Base-by-base conservation (phyloP, 352 stramenopile genomes). In the Phytophthora vignae region DNA sequence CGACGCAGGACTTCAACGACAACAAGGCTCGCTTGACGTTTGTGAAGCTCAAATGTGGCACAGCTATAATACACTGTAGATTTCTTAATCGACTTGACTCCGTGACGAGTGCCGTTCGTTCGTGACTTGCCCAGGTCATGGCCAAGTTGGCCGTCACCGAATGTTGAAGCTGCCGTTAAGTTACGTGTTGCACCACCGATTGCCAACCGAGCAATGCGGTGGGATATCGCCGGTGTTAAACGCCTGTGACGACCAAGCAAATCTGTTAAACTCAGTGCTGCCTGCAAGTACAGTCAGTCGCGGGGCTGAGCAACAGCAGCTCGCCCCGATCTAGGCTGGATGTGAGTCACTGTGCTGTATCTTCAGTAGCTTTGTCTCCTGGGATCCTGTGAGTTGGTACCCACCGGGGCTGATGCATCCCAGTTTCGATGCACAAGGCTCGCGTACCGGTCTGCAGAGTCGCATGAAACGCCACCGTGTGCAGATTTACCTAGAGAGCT, bases 41-140 rank as follows among this genome's bases (percentile, higher is more conserved):
- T 31, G 29, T 40, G 15, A 0, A 5, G 29, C n/a, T 54, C 42
- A 27, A 36, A 64, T 56, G 59, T 59, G 55, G 22, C 25, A 22
- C 38, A 36, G 40, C 40, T 64, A 33, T 19, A 69, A 2, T 25
- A 25, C 22, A 25, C 22, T 25, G 22, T 25, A 25, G 22, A 25
- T 25, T 69, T 69, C 54, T 64, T 64, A 53, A 52, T 58, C 46
- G 29, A 38, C 17, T n/a, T 36, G 15, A 62, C n/a, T 40, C 29
- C 62, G 40, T 69, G 62, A 64, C 21, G 46, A 55, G 42, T 38
- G 6, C 55, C 17, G 38, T 29, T 4, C 40, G 48, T 10, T 17
- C 22, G 54, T 11, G 17, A 19, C 5, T 33, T 44, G 12, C 42
- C 42, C 42, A 4, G 42, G 22, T 49, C 46, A 53, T 53, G 46